Evolutionary conservation across 1,284 basidiomycete genomes (phyloP).

Genomic region (Meripilus lineatus): DNA sequence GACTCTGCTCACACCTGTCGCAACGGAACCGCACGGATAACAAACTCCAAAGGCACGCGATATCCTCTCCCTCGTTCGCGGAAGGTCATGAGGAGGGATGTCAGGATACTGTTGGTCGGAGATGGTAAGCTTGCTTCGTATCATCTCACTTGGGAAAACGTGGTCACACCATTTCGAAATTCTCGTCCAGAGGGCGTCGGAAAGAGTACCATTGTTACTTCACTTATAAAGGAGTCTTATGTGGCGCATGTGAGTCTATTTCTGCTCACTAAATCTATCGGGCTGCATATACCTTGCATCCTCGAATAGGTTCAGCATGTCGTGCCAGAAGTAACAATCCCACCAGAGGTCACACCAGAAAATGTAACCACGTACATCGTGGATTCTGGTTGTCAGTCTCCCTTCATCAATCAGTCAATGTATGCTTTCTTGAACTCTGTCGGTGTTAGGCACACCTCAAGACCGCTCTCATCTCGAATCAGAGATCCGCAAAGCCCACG

Average conservation of each 20-base stretch:
- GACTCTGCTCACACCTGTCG: not conserved
- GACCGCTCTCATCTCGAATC: constrained; percentile 87
- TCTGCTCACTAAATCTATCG: not conserved
- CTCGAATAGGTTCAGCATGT: constrained; percentile 75
- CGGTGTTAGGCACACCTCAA: constrained; percentile 58
- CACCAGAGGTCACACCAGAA: constrained; percentile 92
- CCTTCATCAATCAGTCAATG: not conserved
- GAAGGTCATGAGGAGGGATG: constrained; percentile 74
- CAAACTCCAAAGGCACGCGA: too few species aligned
- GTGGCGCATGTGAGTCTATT: constrained; percentile 70
- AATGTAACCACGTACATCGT: constrained; percentile 96
- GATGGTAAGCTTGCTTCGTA: constrained; percentile 59
- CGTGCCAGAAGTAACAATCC: constrained; percentile 93
- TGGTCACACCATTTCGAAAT: constrained; percentile 1
- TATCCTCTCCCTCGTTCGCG: constrained; percentile 5
- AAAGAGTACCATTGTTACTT: constrained; percentile 93
- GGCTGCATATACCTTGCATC: not conserved
- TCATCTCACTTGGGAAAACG: constrained; percentile 13
- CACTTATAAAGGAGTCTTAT: constrained; percentile 92
- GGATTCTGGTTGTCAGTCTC: constrained; percentile 81
- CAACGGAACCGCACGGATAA: not conserved
- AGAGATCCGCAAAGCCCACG: constrained; percentile 95
- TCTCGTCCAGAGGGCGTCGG: constrained; percentile 78
- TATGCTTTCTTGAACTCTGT: constrained; percentile 13
- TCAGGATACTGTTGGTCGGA: constrained; percentile 90